Conservation (phyloP, 23 red algal genomes). For the Pyropia yezoensis region DNA sequence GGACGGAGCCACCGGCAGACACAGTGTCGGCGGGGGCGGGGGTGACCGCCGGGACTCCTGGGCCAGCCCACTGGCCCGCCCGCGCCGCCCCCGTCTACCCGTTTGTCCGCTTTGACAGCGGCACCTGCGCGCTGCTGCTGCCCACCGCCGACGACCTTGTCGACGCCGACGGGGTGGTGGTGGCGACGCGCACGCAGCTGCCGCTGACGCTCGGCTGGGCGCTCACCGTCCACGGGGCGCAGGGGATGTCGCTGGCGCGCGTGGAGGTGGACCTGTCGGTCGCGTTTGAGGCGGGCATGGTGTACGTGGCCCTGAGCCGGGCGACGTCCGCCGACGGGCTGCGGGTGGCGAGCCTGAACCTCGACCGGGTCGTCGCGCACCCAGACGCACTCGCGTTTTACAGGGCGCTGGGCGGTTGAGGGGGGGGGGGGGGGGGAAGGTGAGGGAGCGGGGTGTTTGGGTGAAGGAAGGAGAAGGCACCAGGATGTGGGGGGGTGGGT, state of each 20-base stretch:
- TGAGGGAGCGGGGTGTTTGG: too few species aligned
- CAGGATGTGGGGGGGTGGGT: too few species aligned
- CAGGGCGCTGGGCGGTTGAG: background rate
- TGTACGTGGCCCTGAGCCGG: slow-evolving; percentile 46
- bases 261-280: slow-evolving; percentile 44
- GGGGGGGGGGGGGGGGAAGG: too few species aligned
- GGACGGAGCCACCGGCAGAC: too few species aligned
- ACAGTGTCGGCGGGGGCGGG: too few species aligned
- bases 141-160: slow-evolving; percentile 8
- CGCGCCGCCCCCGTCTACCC: too few species aligned
- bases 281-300: slow-evolving; percentile 44
- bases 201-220: slow-evolving; percentile 54
- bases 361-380: slow-evolving; percentile 21
- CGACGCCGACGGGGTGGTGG: slow-evolving; percentile 22
- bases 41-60: too few species aligned
- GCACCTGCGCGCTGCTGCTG: background rate
- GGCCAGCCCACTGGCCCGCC: too few species aligned
- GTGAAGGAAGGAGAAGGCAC: too few species aligned
- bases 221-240: slow-evolving; percentile 40
- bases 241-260: slow-evolving; percentile 40
- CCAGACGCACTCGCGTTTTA: slow-evolving; percentile 27
- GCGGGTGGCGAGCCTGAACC: slow-evolving; percentile 21
- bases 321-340: slow-evolving; percentile 29
- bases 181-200: slow-evolving; percentile 14
- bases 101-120: slow-evolving; percentile 41